These are phyloP conservation scores for Pseudozyma hubeiensis DNA, from an alignment of 1,284 basidiomycete genomes.

Conservation along the genomic window DNA sequence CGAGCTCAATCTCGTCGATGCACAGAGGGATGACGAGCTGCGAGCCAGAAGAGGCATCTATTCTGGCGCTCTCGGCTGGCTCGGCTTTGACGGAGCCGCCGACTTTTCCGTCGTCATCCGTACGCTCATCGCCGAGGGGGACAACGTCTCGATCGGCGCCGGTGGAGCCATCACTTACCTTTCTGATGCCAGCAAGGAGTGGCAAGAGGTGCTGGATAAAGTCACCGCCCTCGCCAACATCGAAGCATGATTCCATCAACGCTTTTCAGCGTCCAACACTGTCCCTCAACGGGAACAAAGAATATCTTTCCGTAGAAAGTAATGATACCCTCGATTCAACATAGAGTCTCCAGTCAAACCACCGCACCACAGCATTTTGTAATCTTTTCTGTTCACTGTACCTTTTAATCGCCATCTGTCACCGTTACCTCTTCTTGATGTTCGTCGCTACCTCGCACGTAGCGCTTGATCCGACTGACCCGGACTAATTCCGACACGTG, in stretches of 20 bases:
- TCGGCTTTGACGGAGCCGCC: slow-evolving; percentile 86
- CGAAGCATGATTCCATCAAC: slow-evolving; percentile 12
- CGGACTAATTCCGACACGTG: background rate
- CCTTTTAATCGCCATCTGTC: slow-evolving; percentile 1
- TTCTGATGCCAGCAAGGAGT: slow-evolving; percentile 86
- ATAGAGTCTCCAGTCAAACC: slow-evolving; percentile 1
- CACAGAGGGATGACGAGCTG: slow-evolving; percentile 28
- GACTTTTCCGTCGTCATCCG: slow-evolving; percentile 97
- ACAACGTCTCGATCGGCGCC: slow-evolving; percentile 77
- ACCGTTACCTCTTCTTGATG: background rate
- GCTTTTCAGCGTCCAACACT: background rate
- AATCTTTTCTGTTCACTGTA: background rate
- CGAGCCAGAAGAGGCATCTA: slow-evolving; percentile 77
- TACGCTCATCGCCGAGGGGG: slow-evolving; percentile 84
- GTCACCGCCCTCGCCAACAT: slow-evolving; percentile 59
- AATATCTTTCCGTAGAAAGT: background rate
- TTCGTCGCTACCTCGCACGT: slow-evolving; percentile 14
- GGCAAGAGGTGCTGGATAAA: slow-evolving; percentile 93
- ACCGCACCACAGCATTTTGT: background rate
- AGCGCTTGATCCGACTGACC: background rate
- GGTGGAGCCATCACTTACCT: slow-evolving; percentile 96
- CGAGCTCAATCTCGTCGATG: slow-evolving; percentile 71
- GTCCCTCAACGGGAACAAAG: slow-evolving; percentile 16
- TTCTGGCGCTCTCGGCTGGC: slow-evolving; percentile 86
- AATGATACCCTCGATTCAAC: slow-evolving; percentile 15